phyloP scores from a whole-genome alignment of 768 basidiomycete species.

The Mycena floridula region DNA sequence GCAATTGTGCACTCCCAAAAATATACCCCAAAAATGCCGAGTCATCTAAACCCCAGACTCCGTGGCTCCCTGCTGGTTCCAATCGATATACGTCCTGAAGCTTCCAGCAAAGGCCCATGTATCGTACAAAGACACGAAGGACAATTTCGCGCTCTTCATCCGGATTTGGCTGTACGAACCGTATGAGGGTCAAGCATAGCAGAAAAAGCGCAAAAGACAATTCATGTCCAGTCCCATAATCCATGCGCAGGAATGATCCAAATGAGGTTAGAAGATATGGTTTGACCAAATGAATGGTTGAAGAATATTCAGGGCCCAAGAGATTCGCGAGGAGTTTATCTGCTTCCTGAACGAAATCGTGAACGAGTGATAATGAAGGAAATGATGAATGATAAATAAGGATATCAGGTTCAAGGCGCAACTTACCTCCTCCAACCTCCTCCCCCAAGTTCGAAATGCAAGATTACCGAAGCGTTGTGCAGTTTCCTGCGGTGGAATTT shows the following conservation, averaged over 20 bases:
- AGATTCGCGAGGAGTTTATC: constrained; percentile 43
- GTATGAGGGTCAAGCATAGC: constrained; percentile 60
- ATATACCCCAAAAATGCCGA: constrained; percentile 85
- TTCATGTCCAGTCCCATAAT: constrained; percentile 98
- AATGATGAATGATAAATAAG: constrained; percentile 2
- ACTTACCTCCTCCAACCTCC: constrained; percentile 67
- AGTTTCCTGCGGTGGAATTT: constrained; percentile 67
- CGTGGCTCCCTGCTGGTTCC: constrained; percentile 95
- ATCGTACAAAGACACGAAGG: constrained; percentile 66
- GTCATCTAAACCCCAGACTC: constrained; percentile 97
- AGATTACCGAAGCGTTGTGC: constrained; percentile 91
- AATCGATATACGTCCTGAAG: constrained; percentile 86
- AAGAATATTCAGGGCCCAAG: constrained; percentile 31
- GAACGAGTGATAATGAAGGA: background rate
- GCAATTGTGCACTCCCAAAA: constrained; percentile 86
- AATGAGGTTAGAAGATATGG: constrained; percentile 82
- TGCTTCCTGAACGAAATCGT: constrained; percentile 36
- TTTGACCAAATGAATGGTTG: constrained; percentile 56
- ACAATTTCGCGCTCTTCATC: constrained; percentile 58
- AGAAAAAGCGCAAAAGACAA: constrained; percentile 81
- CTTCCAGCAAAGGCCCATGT: constrained; percentile 76
- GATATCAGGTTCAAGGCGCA: too few species aligned
- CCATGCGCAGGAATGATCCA: constrained; percentile 85
- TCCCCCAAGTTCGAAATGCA: constrained; percentile 82
- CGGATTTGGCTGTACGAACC: constrained; percentile 52